Evolutionary conservation across 2,329 filamentous ascomycete genomes (phyloP).

Genomic region (Sphaerulina populicola): DNA sequence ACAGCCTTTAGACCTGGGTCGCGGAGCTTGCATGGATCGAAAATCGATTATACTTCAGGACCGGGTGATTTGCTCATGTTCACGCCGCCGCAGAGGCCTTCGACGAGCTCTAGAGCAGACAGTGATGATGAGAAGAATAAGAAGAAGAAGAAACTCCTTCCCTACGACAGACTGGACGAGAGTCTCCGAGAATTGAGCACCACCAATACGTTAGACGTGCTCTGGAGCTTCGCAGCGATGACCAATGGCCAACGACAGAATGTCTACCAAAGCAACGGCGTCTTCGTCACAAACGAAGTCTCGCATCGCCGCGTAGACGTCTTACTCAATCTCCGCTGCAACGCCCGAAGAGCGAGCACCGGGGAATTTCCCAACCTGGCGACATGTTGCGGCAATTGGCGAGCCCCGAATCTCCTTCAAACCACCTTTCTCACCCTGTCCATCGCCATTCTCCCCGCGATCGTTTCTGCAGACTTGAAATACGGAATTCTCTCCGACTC

Average conservation of each 20-base stretch:
- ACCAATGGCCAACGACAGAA: constrained; percentile 33
- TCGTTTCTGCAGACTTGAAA: constrained; percentile 10
- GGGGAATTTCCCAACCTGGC: constrained; percentile 40
- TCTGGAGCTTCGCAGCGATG: constrained; percentile 48
- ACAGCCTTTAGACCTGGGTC: constrained; percentile 9
- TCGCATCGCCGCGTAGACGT: constrained; percentile 45
- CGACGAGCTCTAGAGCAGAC: constrained; percentile 32
- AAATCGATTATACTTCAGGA: constrained; percentile 7
- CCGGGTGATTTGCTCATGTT: constrained; percentile 35
- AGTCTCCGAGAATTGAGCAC: constrained; percentile 42
- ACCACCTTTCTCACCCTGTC: constrained; percentile 29
- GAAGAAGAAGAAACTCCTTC: constrained; percentile 37
- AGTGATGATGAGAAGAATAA: constrained; percentile 42
- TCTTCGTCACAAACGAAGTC: constrained; percentile 43
- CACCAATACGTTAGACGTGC: constrained; percentile 34
- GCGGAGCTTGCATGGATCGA: constrained; percentile 13
- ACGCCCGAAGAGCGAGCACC: constrained; percentile 35
- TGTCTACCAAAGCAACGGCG: constrained; percentile 32
- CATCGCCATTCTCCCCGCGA: constrained; percentile 27
- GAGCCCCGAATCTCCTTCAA: constrained; percentile 33
- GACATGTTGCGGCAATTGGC: constrained; percentile 48
- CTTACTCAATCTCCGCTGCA: constrained; percentile 49
- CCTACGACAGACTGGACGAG: constrained; percentile 50
- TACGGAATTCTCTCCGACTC: constrained; percentile 2
- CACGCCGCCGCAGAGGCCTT: constrained; percentile 42